Percentiles rank a stretch among this genome's conserved stretches.
These are phyloP conservation scores for Boletus reticulatus DNA, from an alignment of 768 basidiomycete genomes.

Conservation along the genomic window DNA sequence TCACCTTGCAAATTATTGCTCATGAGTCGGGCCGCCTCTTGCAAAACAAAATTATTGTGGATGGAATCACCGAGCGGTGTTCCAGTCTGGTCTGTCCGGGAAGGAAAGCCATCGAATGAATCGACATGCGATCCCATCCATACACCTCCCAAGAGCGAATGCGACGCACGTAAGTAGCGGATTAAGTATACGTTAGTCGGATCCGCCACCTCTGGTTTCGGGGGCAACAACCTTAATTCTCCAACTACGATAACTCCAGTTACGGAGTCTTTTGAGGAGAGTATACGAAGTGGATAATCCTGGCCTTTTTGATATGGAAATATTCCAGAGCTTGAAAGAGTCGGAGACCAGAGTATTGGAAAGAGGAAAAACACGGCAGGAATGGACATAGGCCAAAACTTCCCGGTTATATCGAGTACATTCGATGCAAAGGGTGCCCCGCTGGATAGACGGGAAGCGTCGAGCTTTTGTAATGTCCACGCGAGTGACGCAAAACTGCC, in stretches of 20 bases:
- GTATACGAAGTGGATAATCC: constrained; percentile 56
- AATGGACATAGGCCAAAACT: constrained; percentile 15
- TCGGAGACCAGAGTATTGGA: constrained; percentile 48
- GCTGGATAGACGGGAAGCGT: background rate
- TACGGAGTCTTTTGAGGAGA: constrained; percentile 63
- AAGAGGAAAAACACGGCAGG: constrained; percentile 38
- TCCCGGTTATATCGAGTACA: background rate
- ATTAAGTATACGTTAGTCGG: constrained; percentile 43
- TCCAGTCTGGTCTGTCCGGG: constrained; percentile 51
- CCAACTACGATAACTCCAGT: constrained; percentile 85
- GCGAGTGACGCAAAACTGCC: constrained; percentile 16
- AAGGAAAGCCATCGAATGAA: constrained; percentile 40
- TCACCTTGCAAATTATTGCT: constrained; percentile 45
- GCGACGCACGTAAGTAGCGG: constrained; percentile 61
- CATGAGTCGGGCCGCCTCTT: constrained; percentile 79
- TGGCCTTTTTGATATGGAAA: constrained; percentile 49
- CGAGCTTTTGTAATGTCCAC: constrained; percentile 11
- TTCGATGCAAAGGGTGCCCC: background rate
- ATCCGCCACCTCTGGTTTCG: constrained; percentile 27
- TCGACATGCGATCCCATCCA: constrained; percentile 65
- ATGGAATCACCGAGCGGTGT: constrained; percentile 70
- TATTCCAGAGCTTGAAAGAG: constrained; percentile 52
- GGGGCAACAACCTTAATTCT: constrained; percentile 48
- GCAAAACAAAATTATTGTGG: constrained; percentile 80
- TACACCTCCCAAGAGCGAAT: constrained; percentile 69